Conservation (phyloP, 495 filamentous ascomycete species). For the Podospora conica region DNA sequence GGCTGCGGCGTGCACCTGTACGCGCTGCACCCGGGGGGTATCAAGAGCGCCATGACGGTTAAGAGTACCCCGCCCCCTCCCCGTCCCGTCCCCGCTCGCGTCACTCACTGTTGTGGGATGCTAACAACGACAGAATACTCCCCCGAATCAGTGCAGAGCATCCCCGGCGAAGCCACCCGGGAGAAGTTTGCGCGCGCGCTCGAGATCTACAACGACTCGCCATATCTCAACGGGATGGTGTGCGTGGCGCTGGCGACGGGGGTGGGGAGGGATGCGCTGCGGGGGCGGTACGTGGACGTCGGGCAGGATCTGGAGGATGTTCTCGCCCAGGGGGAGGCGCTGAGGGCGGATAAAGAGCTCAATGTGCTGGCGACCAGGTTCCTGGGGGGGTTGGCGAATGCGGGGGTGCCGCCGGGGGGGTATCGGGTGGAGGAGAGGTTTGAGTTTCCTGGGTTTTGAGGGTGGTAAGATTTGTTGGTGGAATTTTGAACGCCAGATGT, state of each 20-base stretch:
- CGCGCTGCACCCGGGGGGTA: constrained; percentile 30
- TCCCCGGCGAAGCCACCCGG: constrained; percentile 15
- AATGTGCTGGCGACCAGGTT: constrained; percentile 26
- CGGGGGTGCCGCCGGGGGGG: constrained; percentile 12
- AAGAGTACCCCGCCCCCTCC: constrained; percentile 14
- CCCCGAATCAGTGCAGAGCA: constrained; percentile 14
- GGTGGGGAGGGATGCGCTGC: constrained; percentile 22
- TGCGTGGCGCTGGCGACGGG: constrained; percentile 29
- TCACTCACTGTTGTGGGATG: too few species aligned
- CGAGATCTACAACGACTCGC: constrained; percentile 30
- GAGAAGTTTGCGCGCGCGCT: constrained; percentile 17
- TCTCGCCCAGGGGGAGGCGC: constrained; percentile 19
- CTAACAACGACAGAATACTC: constrained; percentile 21
- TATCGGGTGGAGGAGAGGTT: constrained; percentile 17
- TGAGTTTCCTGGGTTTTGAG: constrained; percentile 29
- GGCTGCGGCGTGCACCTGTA: constrained; percentile 26
- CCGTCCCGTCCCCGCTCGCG: too few species aligned
- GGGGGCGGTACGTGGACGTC: constrained; percentile 29
- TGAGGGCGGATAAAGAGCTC: constrained; percentile 18
- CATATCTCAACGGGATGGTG: constrained; percentile 33
- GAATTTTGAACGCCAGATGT: not conserved
- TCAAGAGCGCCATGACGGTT: constrained; percentile 29
- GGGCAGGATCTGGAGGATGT: constrained; percentile 32
- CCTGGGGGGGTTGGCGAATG: constrained; percentile 23
- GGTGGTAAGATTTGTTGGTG: not conserved